Evolutionary conservation across 345 rosid species (phyloP).

Genomic region (Sisymbrium altissimum): DNA sequence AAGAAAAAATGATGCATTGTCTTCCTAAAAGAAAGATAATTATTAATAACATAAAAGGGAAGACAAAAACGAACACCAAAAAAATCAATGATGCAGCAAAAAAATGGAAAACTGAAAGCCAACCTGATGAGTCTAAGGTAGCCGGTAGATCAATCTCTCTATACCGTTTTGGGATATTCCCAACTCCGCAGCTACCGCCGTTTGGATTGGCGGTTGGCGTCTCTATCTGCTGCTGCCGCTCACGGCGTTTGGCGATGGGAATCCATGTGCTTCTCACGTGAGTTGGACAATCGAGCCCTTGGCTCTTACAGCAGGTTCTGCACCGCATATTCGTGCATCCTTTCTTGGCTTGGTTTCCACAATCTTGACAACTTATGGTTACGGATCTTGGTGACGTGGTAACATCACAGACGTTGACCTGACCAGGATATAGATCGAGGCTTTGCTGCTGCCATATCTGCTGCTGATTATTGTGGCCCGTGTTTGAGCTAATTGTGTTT

Average conservation of each 20-base stretch:
- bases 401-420: conserved; percentile 40
- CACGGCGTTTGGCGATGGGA: conserved; percentile 63
- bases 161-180: background rate
- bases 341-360: conserved; percentile 81
- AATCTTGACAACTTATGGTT: conserved; percentile 59
- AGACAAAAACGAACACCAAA: background rate
- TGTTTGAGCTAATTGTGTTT: conserved; percentile 31
- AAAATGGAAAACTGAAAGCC: background rate
- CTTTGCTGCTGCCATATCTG: conserved; percentile 38
- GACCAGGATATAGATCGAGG: conserved; percentile 32
- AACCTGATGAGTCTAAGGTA: conserved; percentile 22
- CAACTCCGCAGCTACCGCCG: background rate
- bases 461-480: conserved; percentile 37
- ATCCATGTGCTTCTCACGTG: conserved; percentile 78
- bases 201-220: background rate
- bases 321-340: conserved; percentile 63
- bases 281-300: conserved; percentile 62
- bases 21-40: background rate
- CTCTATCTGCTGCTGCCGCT: conserved; percentile 39
- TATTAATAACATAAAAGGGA: background rate
- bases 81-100: background rate
- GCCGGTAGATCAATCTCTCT: background rate
- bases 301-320: conserved; percentile 71
- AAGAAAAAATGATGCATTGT: background rate
- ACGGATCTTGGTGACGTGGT: conserved; percentile 35